A percentile compares a stretch with the other conserved stretches of the same genome.
Evolutionary conservation across 768 basidiomycete species (phyloP).

Genomic region (Mycena alexandri): DNA sequence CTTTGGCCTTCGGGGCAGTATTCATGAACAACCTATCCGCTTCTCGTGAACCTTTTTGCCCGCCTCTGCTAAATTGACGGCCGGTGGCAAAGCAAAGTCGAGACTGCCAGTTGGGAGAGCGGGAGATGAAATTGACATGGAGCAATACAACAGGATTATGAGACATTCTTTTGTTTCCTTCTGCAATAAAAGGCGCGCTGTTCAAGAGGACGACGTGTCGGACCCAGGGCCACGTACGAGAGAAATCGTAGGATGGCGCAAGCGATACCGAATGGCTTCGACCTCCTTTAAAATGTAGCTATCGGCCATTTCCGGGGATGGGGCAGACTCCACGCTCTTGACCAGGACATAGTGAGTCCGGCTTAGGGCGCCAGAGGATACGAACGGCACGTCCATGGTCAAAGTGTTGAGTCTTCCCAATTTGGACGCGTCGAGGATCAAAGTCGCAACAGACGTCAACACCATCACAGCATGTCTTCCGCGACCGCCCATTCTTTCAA

Average conservation of each 20-base stretch:
- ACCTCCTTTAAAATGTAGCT: slow-evolving; percentile 72
- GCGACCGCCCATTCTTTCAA: slow-evolving; percentile 80
- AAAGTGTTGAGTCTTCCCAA: slow-evolving; percentile 9
- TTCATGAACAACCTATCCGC: slow-evolving; percentile 64
- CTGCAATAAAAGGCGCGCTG: slow-evolving; percentile 52
- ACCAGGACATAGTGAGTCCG: slow-evolving; percentile 83
- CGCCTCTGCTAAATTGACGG: slow-evolving; percentile 81
- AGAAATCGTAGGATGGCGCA: slow-evolving; percentile 63
- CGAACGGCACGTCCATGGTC: slow-evolving; percentile 80
- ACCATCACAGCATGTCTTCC: slow-evolving; percentile 39
- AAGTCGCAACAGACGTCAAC: slow-evolving; percentile 3
- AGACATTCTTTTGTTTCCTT: slow-evolving; percentile 75
- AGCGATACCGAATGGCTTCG: slow-evolving; percentile 63
- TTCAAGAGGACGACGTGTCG: slow-evolving; percentile 28
- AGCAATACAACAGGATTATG: slow-evolving; percentile 79
- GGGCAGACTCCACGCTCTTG: slow-evolving; percentile 74
- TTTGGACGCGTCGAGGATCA: slow-evolving; percentile 7
- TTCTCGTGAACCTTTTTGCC: slow-evolving; percentile 72
- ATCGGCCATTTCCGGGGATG: slow-evolving; percentile 70
- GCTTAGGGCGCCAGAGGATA: slow-evolving; percentile 82
- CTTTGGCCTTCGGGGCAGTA: too few species aligned
- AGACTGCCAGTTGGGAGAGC: slow-evolving; percentile 60
- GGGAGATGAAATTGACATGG: slow-evolving; percentile 61
- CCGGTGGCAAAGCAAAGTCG: slow-evolving; percentile 81
- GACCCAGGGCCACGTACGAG: slow-evolving; percentile 59